Percentiles rank a stretch among this genome's conserved stretches.
These are phyloP conservation scores for Marchantia polymorpha DNA, from an alignment of 225 moss, liverwort and hornwort genomes.

Conservation along the genomic window DNA sequence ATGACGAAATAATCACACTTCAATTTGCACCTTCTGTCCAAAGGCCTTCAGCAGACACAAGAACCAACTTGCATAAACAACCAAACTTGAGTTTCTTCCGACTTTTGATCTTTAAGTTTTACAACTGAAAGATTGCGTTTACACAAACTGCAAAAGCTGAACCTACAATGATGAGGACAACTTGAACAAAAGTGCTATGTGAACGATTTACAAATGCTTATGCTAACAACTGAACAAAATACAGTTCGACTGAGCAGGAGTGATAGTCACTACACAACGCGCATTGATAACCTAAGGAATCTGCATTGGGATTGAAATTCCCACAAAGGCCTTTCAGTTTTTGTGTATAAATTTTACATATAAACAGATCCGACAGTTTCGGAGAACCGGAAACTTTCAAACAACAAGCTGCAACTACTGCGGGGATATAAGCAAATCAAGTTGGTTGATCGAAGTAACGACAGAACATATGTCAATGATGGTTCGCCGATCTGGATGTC, in stretches of 20 bases:
- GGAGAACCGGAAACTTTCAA: not conserved
- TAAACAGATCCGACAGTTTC: constrained; percentile 8
- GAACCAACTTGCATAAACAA: too few relatives aligned
- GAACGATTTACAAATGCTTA: not conserved
- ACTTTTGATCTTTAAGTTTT: too few relatives aligned
- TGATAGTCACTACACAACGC: not conserved
- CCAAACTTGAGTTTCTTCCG: too few relatives aligned
- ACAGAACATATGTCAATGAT: constrained; percentile 34
- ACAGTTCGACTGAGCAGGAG: not conserved
- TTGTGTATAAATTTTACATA: not conserved
- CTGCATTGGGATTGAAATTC: not conserved
- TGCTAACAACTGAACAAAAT: not conserved
- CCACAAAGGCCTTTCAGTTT: not conserved
- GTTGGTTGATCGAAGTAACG: not conserved
- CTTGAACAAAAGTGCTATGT: not conserved
- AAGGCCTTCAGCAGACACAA: too few relatives aligned
- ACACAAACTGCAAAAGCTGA: too few relatives aligned
- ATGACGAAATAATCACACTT: too few relatives aligned
- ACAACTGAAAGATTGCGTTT: too few relatives aligned
- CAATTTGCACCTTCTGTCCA: too few relatives aligned
- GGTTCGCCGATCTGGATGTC: constrained; percentile 71
- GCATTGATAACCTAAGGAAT: not conserved
- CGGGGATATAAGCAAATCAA: not conserved
- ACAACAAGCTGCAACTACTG: not conserved
- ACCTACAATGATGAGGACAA: too few relatives aligned